phyloP scores from a whole-genome alignment of 2,329 filamentous ascomycete genomes.

The Aspergillus clavatus region DNA sequence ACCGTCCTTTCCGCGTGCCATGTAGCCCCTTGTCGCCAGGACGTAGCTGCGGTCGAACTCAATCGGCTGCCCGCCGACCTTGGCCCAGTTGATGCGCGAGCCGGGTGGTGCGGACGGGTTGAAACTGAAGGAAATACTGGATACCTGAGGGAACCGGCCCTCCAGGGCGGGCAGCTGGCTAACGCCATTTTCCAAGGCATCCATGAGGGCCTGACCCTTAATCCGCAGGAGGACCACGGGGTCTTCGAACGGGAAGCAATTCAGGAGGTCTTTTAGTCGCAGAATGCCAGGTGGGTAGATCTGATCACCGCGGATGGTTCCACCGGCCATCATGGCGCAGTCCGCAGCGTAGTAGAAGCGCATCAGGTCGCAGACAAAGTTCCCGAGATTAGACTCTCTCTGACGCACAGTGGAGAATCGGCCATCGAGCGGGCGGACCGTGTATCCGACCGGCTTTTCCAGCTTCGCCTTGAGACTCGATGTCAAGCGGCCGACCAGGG shows the following conservation, averaged over 20 bases:
- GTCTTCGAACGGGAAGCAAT: conserved; percentile 90
- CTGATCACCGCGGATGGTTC: conserved; percentile 82
- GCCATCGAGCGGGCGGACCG: conserved; percentile 74
- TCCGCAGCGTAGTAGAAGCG: conserved; percentile 74
- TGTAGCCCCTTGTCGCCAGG: conserved; percentile 79
- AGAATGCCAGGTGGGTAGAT: conserved; percentile 79
- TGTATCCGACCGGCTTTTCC: conserved; percentile 79
- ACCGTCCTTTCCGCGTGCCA: conserved; percentile 83
- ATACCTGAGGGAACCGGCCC: conserved; percentile 80
- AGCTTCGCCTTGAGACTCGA: conserved; percentile 69
- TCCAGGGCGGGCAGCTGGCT: conserved; percentile 77
- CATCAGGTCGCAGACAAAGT: conserved; percentile 92
- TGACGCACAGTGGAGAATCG: conserved; percentile 77
- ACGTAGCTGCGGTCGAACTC: conserved; percentile 62
- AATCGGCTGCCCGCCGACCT: conserved; percentile 58
- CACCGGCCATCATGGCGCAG: conserved; percentile 76
- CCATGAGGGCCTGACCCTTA: conserved; percentile 65
- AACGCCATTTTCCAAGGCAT: conserved; percentile 81
- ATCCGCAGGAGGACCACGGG: conserved; percentile 74
- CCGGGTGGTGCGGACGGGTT: conserved; percentile 59
- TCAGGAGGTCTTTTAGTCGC: conserved; percentile 73
- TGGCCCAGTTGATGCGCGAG: conserved; percentile 59
- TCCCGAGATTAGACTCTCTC: conserved; percentile 77
- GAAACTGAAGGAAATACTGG: conserved; percentile 71
- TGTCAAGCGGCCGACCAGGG: conserved; percentile 64